A percentile compares a stretch with the other conserved stretches of the same genome.
phyloP scores from a whole-genome alignment of 257 asterid genomes.

The Plantago ovata region DNA sequence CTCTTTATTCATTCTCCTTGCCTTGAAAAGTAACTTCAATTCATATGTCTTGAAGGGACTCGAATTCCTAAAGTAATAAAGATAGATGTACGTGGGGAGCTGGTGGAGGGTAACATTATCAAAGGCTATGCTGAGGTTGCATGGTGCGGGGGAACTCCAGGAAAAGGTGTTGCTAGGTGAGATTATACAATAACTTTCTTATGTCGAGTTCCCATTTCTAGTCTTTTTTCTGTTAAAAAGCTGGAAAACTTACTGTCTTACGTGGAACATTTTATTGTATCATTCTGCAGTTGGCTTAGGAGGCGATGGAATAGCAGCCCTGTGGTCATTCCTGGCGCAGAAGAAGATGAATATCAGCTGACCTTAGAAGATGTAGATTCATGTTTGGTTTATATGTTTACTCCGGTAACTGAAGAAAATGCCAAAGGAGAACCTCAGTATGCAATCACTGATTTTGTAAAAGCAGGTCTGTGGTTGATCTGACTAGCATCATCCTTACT shows the following conservation, averaged over 20 bases:
- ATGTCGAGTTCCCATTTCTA: conserved; percentile 11
- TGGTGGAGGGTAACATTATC: conserved; percentile 77
- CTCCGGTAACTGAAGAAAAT: conserved; percentile 94
- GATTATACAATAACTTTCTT: conserved; percentile 12
- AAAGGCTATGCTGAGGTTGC: conserved; percentile 80
- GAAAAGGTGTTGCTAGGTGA: conserved; percentile 94
- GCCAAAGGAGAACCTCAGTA: conserved; percentile 97
- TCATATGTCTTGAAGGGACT: conserved; percentile 52
- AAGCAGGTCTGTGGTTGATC: conserved; percentile 64
- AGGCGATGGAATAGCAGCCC: conserved; percentile 92
- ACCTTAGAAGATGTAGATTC: conserved; percentile 79
- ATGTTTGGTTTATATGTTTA: conserved; percentile 91
- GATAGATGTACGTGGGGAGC: conserved; percentile 75
- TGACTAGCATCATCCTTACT: conserved; percentile 6
- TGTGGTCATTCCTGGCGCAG: conserved; percentile 83
- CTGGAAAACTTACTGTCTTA: conserved; percentile 3
- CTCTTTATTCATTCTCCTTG: too few relatives aligned
- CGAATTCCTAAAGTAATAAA: conserved; percentile 85
- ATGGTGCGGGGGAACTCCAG: conserved; percentile 99
- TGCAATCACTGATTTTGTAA: conserved; percentile 88
- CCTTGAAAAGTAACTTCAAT: too few relatives aligned
- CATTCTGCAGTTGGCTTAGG: conserved; percentile 76
- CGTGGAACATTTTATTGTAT: conserved; percentile 17
- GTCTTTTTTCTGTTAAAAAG: conserved; percentile 1
- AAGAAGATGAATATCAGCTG: conserved; percentile 76